These are phyloP conservation scores for Kurtzmaniella quercitrusa DNA, from an alignment of 1,139 yeast species.

Conservation along the genomic window DNA sequence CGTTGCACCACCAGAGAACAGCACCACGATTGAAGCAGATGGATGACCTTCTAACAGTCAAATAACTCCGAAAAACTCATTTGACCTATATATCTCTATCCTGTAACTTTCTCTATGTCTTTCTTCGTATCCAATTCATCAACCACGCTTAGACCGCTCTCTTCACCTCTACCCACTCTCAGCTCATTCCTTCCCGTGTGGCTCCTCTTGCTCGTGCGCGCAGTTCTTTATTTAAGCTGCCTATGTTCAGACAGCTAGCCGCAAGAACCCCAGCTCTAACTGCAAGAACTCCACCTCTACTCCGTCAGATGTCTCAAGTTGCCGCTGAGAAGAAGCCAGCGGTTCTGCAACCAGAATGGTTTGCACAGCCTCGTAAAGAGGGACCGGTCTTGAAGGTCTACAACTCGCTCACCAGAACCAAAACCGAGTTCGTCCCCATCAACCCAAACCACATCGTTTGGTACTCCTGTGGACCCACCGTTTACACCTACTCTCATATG, in stretches of 20 bases:
- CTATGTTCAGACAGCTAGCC: constrained; percentile 3
- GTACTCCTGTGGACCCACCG: constrained; percentile 99
- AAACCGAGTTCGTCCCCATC: constrained; percentile 70
- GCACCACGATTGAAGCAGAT: too few species aligned
- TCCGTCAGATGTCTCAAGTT: constrained; percentile 19
- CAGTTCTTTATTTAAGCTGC: neutral
- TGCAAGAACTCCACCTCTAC: neutral
- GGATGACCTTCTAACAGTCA: too few species aligned
- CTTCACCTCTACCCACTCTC: too few species aligned
- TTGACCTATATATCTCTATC: too few species aligned
- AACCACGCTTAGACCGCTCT: too few species aligned
- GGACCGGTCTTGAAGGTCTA: constrained; percentile 36
- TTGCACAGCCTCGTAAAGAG: constrained; percentile 17
- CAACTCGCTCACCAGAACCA: constrained; percentile 81
- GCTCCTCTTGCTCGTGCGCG: neutral
- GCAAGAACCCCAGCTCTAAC: neutral
- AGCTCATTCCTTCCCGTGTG: neutral
- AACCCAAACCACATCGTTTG: constrained; percentile 68
- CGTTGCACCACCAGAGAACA: too few species aligned
- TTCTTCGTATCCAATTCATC: too few species aligned
- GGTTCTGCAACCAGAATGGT: constrained; percentile 40
- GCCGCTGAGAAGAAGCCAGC: constrained; percentile 20
- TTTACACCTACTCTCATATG: constrained; percentile 96
- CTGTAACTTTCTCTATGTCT: too few species aligned
- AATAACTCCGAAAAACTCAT: too few species aligned